A percentile compares a stretch with the other conserved stretches of the same genome.
phyloP scores from a whole-genome alignment of 2,329 filamentous ascomycete species.

The Eurotiales sp. region DNA sequence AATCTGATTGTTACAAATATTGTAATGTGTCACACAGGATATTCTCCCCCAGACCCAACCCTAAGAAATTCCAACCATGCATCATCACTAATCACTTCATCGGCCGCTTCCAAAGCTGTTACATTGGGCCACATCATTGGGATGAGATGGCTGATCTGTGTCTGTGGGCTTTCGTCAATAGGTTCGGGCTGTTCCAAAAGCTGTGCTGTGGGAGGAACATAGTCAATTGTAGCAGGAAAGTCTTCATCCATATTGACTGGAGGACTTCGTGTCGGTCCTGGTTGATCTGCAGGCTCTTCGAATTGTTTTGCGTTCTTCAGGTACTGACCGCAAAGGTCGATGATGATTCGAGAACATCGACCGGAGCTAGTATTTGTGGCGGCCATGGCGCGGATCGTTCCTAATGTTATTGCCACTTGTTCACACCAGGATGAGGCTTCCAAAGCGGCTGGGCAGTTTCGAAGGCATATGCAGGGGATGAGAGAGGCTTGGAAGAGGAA shows the following conservation, averaged over 20 bases:
- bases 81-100: slow-evolving; percentile 1
- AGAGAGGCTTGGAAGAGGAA: slow-evolving; percentile 46
- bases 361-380: slow-evolving; percentile 35
- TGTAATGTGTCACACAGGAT: not conserved
- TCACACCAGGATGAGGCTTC: slow-evolving; percentile 33
- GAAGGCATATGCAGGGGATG: slow-evolving; percentile 41
- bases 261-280: not conserved
- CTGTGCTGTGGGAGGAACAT: slow-evolving; percentile 14
- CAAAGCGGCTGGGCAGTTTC: slow-evolving; percentile 35
- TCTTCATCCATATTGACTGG: not conserved
- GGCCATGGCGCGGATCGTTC: slow-evolving; percentile 32
- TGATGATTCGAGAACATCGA: slow-evolving; percentile 36
- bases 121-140: slow-evolving; percentile 23
- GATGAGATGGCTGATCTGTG: slow-evolving; percentile 22
- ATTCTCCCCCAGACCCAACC: not conserved
- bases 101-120: not conserved
- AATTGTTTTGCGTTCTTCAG: slow-evolving; percentile 7
- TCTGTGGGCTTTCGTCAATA: slow-evolving; percentile 21
- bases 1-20: not conserved
- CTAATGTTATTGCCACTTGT: slow-evolving; percentile 33
- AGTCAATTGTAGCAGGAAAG: slow-evolving; percentile 14
- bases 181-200: not conserved
- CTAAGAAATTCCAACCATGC: slow-evolving; percentile 2
- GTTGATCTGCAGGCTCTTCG: not conserved
- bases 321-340: slow-evolving; percentile 25